Evolutionary conservation across 2,329 filamentous ascomycete species (phyloP).

Genomic region (Xylariaceae sp.): DNA sequence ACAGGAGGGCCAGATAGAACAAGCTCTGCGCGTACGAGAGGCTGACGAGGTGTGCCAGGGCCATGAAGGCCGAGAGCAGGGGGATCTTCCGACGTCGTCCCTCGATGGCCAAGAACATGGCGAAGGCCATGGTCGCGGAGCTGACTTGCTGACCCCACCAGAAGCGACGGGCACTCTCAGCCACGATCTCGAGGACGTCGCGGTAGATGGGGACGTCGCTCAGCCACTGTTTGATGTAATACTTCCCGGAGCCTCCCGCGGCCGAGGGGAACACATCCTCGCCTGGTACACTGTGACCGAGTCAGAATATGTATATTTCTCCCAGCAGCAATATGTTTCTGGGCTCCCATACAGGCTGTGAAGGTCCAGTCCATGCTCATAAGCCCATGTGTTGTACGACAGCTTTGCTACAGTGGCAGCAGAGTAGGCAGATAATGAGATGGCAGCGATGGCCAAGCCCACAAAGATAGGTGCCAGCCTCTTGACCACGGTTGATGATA

Average conservation of each 20-base stretch:
- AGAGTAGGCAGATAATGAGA: slow-evolving; percentile 23
- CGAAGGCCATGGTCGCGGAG: slow-evolving; percentile 45
- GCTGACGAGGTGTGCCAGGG: slow-evolving; percentile 51
- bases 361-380: slow-evolving; percentile 26
- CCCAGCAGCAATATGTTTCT: too few species aligned
- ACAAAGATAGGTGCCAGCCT: slow-evolving; percentile 27
- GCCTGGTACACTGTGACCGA: too few species aligned
- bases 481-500: too few species aligned
- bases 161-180: slow-evolving; percentile 46
- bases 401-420: slow-evolving; percentile 22
- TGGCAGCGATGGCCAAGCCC: slow-evolving; percentile 22
- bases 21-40: slow-evolving; percentile 56
- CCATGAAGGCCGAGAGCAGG: slow-evolving; percentile 47
- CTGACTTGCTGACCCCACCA: slow-evolving; percentile 58
- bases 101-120: slow-evolving; percentile 50
- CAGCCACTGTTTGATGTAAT: slow-evolving; percentile 43
- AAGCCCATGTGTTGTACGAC: slow-evolving; percentile 32
- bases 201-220: slow-evolving; percentile 43
- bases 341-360: too few species aligned
- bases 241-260: slow-evolving; percentile 21
- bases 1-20: slow-evolving; percentile 52
- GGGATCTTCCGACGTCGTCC: slow-evolving; percentile 50
- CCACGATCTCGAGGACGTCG: slow-evolving; percentile 47
- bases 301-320: too few species aligned
- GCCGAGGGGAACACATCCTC: too few species aligned